phyloP scores from a whole-genome alignment of 2,329 filamentous ascomycete species.

The Proliferodiscus dingleyae region DNA sequence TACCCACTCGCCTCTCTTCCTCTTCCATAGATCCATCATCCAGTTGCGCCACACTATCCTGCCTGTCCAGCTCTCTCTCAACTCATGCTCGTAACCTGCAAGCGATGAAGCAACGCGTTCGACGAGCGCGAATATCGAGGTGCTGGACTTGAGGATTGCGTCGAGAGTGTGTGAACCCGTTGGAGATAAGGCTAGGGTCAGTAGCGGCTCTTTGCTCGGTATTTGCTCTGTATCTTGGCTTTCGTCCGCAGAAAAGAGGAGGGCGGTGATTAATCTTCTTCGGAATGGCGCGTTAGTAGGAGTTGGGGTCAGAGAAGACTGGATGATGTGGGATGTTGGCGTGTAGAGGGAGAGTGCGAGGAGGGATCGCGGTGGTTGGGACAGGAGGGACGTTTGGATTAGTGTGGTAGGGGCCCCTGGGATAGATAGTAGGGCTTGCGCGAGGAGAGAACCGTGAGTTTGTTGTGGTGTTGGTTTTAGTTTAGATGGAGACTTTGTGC shows the following conservation, averaged over 20 bases:
- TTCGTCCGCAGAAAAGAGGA: slow-evolving; percentile 37
- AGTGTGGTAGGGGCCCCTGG: slow-evolving; percentile 64
- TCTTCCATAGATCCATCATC: slow-evolving; percentile 67
- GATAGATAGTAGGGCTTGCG: slow-evolving; percentile 72
- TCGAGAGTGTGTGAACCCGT: slow-evolving; percentile 65
- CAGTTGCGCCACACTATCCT: slow-evolving; percentile 70
- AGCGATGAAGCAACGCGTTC: slow-evolving; percentile 64
- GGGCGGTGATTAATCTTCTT: slow-evolving; percentile 55
- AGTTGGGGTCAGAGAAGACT: slow-evolving; percentile 53
- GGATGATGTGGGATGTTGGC: slow-evolving; percentile 56
- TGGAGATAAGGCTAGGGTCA: slow-evolving; percentile 45
- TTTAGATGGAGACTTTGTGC: slow-evolving; percentile 16
- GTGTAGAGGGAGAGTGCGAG: slow-evolving; percentile 54
- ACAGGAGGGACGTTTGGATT: slow-evolving; percentile 67
- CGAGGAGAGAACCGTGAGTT: slow-evolving; percentile 78
- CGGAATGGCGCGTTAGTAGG: slow-evolving; percentile 53
- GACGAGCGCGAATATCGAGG: slow-evolving; percentile 55
- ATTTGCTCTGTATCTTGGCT: neutral
- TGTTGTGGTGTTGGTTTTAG: slow-evolving; percentile 43
- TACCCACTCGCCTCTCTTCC: slow-evolving; percentile 59
- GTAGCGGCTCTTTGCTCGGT: slow-evolving; percentile 12
- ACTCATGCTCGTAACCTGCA: slow-evolving; percentile 48
- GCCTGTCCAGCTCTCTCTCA: slow-evolving; percentile 62
- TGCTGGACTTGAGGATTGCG: slow-evolving; percentile 46
- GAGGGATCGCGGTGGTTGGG: slow-evolving; percentile 50